phyloP scores from a whole-genome alignment of 2,329 filamentous ascomycete species.

The Leptographium galeiforme region DNA sequence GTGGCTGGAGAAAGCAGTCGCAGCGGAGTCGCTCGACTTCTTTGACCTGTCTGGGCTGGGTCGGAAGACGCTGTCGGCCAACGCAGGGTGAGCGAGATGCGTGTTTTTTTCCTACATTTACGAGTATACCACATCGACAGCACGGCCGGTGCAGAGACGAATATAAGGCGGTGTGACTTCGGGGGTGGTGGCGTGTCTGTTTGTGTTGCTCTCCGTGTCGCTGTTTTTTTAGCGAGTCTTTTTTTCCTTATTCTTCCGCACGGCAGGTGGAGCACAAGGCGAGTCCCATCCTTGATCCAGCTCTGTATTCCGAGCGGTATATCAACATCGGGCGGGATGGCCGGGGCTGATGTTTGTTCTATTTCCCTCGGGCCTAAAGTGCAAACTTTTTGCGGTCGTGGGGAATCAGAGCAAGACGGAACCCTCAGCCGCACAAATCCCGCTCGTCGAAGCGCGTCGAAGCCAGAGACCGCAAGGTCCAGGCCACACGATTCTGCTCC shows the following conservation, averaged over 20 bases:
- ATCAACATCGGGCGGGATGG: slow-evolving; percentile 21
- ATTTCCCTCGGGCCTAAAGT: background rate
- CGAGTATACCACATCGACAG: no score
- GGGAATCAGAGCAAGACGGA: background rate
- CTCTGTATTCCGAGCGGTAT: slow-evolving; percentile 67
- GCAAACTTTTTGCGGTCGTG: background rate
- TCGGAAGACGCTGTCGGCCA: no score
- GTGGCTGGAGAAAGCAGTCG: no score
- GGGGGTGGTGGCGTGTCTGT: background rate
- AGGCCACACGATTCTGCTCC: background rate
- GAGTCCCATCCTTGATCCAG: slow-evolving; percentile 56
- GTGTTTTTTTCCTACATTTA: no score
- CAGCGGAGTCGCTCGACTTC: no score
- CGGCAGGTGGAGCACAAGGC: slow-evolving; percentile 66
- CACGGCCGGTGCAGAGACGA: no score
- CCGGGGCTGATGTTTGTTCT: slow-evolving; percentile 3
- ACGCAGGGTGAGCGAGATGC: no score
- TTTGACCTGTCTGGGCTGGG: no score
- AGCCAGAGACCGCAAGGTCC: background rate
- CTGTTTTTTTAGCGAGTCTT: slow-evolving; percentile 5
- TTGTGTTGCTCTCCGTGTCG: slow-evolving; percentile 4
- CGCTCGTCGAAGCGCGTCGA: background rate
- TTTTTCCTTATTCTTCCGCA: slow-evolving; percentile 29
- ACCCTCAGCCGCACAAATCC: background rate
- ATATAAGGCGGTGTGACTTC: background rate